A percentile compares a stretch with the other conserved stretches of the same genome.
phyloP scores from a whole-genome alignment of 208 protist genomes.

The Perkinsela sp. region DNA sequence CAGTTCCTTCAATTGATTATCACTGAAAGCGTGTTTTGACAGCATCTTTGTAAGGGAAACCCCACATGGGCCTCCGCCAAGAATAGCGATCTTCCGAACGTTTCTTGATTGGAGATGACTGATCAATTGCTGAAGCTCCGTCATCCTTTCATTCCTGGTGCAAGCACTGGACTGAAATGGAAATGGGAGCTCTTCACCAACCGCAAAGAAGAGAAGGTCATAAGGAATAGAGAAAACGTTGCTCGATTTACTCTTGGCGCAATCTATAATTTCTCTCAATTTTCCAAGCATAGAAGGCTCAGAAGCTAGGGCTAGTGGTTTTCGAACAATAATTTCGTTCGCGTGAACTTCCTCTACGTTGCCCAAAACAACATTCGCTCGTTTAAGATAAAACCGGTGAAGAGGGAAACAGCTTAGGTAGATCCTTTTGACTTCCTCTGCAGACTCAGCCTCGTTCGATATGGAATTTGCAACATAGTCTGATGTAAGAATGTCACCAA shows the following conservation, averaged over 20 bases:
- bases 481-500: constrained; percentile 14
- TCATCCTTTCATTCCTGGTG: constrained; percentile 26
- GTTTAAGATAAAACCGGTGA: constrained; percentile 54
- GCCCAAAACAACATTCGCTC: constrained; percentile 37
- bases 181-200: constrained; percentile 38
- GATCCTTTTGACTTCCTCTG: constrained; percentile 15
- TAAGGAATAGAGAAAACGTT: constrained; percentile 14
- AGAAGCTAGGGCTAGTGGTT: too few species aligned
- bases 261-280: not conserved
- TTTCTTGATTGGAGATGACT: constrained; percentile 14
- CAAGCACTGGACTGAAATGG: constrained; percentile 27
- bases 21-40: constrained; percentile 14
- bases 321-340: constrained; percentile 14
- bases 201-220: constrained; percentile 35
- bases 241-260: not conserved
- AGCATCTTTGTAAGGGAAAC: constrained; percentile 14
- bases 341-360: constrained; percentile 35
- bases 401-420: constrained; percentile 14
- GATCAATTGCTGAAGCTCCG: constrained; percentile 38
- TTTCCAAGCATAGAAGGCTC: constrained; percentile 11
- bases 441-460: constrained; percentile 5
- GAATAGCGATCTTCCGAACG: constrained; percentile 35
- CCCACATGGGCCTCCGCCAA: constrained; percentile 44
- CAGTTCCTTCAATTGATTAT: constrained; percentile 22
- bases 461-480: constrained; percentile 28